Evolutionary conservation across 2,329 filamentous ascomycete genomes (phyloP), one percentile per base, ranked within the genome.

Genomic region (Elsinoe australis): DNA sequence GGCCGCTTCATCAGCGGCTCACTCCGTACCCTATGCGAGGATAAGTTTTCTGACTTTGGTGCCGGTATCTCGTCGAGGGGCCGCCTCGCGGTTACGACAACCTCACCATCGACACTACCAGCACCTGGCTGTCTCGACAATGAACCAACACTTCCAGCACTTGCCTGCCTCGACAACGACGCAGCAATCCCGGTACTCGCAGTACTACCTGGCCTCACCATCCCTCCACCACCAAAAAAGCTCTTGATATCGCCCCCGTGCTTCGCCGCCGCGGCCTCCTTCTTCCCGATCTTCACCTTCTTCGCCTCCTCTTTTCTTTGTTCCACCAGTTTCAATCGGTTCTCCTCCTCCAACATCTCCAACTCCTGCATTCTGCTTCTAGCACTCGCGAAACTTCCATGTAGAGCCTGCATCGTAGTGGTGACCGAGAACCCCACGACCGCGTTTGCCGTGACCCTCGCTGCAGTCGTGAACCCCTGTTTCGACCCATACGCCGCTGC

Each of bases 201-300:
- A 29, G 7, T 6, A 29, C 26, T 29, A 12, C 26, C 12, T 29
- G 6, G 35, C 18, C 35, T 22, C 7, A 26, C 17, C 35, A 39
- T 5, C 14, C 24, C 58, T 54, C 33, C 67, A 67, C 45, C 45
- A 12, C 61, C 61, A 54, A 78, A 78, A 61, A 78, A 79, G 50
- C 60, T 70, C 3, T 71, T 69, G 36, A 80, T 74, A 41, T 62
- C 71, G 19, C 71, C 72, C 58, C 45, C 45, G 22, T 48, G 45
- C 45, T 48, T 48, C 10, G 75, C 1, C 68, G 70, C 52, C 68
- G 64, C 17, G 59, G 63, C 56, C 64, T 66, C 46, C 64, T 66
- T 62, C 54, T 55, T 62, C 49, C 52, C 58, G 51, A 59, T 67
- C 49, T 49, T 62, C 52, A 32, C 54, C 55, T 36, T 56, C 24